Conservation (phyloP, 148 eudicot genomes). For the Heliamphora exappendiculata region DNA sequence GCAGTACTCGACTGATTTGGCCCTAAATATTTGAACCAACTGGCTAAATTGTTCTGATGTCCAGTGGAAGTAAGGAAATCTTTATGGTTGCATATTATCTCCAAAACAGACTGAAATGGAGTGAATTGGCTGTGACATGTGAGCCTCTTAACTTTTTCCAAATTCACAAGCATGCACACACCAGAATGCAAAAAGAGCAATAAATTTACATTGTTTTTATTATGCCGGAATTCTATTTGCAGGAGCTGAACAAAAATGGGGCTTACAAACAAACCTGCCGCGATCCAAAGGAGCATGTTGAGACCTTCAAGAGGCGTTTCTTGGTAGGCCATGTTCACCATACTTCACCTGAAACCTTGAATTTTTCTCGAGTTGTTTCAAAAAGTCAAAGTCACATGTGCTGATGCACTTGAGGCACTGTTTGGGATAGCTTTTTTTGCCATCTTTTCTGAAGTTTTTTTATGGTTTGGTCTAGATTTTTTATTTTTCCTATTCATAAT, state of each 20-base stretch:
- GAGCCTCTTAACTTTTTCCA: too few relatives aligned
- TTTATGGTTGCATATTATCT: background rate
- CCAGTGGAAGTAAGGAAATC: background rate
- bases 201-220: background rate
- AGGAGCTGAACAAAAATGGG: constrained; percentile 61
- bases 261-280: constrained; percentile 43
- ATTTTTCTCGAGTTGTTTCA: background rate
- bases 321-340: constrained; percentile 21
- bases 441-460: background rate
- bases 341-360: background rate
- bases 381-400: too few relatives aligned
- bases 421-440: background rate
- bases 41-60: background rate
- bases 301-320: constrained; percentile 55
- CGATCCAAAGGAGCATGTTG: constrained; percentile 55
- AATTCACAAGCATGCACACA: too few relatives aligned
- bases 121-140: background rate
- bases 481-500: background rate
- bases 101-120: background rate
- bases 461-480: background rate
- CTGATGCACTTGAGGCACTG: too few relatives aligned
- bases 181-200: background rate
- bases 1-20: background rate
- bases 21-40: background rate
- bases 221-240: constrained; percentile 3